These are phyloP conservation scores for Neobulgaria alba DNA, from an alignment of 2,329 filamentous ascomycete genomes.

Conservation along the genomic window DNA sequence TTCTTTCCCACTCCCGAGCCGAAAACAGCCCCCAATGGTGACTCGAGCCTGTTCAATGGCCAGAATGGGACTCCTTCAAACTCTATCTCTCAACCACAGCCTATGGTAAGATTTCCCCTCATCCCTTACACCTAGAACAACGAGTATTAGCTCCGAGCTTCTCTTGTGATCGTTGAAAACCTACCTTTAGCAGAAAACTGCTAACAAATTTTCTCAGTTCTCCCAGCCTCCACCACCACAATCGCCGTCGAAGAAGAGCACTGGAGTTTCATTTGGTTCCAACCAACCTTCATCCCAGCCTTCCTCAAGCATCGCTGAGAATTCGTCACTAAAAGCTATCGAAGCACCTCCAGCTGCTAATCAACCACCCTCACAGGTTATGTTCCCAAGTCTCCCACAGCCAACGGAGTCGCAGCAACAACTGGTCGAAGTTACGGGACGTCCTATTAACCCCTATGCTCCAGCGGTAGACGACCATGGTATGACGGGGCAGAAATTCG, in stretches of 20 bases:
- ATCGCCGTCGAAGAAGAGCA: no score
- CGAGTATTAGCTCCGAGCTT: no score
- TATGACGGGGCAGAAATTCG: neutral
- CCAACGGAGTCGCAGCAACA: neutral
- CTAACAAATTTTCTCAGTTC: no score
- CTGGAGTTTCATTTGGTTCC: no score
- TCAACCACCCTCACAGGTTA: constrained; percentile 12
- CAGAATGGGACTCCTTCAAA: neutral
- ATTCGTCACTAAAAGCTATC: neutral
- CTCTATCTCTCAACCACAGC: constrained; percentile 3
- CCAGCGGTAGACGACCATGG: neutral
- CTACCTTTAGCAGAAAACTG: no score
- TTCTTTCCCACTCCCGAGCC: neutral
- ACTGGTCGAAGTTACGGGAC: neutral
- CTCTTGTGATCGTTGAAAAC: no score
- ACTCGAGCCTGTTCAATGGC: neutral
- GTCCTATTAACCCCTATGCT: neutral
- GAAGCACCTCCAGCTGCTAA: constrained; percentile 8
- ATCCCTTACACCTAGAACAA: no score
- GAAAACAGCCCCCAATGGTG: neutral
- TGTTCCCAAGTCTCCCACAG: constrained; percentile 11
- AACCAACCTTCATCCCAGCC: neutral
- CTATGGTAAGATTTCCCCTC: constrained; percentile 7
- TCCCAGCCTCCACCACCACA: no score
- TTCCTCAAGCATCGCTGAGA: neutral